A percentile compares a stretch with the other conserved stretches of the same genome.
phyloP scores from a whole-genome alignment of 805 yeast species.

The Ogataea dorogensis region DNA sequence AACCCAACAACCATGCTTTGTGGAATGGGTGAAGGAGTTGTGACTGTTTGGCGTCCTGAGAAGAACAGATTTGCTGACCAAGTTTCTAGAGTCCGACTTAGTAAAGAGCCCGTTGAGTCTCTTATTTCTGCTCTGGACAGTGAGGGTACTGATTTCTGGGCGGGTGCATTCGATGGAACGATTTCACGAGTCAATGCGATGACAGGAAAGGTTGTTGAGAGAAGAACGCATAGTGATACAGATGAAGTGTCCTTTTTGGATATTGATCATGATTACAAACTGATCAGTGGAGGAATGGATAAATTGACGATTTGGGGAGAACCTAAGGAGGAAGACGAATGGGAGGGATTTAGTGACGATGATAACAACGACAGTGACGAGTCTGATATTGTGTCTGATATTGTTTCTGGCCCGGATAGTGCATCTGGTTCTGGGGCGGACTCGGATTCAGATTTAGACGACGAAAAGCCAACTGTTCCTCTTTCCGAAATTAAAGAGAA shows the following conservation, averaged over 20 bases:
- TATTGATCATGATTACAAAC: conserved; percentile 74
- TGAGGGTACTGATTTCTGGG: conserved; percentile 61
- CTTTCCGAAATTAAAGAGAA: conserved; percentile 27
- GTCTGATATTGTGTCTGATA: conserved; percentile 4
- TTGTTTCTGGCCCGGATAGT: too few relatives aligned
- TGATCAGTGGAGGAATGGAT: conserved; percentile 84
- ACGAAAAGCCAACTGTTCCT: conserved; percentile 21
- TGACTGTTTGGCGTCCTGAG: conserved; percentile 80
- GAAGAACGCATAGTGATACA: conserved; percentile 58
- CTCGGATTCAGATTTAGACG: conserved; percentile 7
- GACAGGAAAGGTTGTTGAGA: conserved; percentile 60
- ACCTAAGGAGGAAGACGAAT: conserved; percentile 15
- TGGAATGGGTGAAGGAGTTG: conserved; percentile 88
- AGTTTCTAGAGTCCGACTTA: conserved; percentile 67
- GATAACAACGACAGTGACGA: too few relatives aligned
- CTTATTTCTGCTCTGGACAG: conserved; percentile 55
- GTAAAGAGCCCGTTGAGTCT: conserved; percentile 66
- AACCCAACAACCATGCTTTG: conserved; percentile 54
- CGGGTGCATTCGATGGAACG: conserved; percentile 77
- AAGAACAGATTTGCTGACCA: conserved; percentile 75
- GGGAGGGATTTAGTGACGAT: conserved; percentile 18
- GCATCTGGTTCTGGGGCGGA: conserved; percentile 1
- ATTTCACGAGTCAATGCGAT: conserved; percentile 66
- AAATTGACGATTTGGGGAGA: conserved; percentile 69
- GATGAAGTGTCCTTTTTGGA: conserved; percentile 82